These are phyloP conservation scores for Nakazawaea siamensis DNA, from an alignment of 805 yeast genomes.

Conservation along the genomic window DNA sequence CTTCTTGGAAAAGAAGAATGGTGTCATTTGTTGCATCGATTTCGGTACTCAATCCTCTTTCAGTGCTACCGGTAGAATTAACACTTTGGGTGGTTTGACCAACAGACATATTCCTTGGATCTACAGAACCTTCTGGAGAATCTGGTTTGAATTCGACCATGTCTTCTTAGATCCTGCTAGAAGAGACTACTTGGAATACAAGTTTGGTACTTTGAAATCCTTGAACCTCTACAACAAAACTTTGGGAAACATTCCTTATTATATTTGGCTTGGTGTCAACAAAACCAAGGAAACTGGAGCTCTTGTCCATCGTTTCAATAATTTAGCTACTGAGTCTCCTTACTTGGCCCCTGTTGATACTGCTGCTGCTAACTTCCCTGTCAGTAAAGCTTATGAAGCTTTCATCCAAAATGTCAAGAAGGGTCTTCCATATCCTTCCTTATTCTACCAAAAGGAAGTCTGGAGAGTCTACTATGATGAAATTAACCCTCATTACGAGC, in stretches of 20 bases:
- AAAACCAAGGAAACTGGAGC: constrained; percentile 42
- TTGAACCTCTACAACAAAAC: constrained; percentile 55
- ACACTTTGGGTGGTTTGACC: constrained; percentile 67
- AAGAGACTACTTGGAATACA: constrained; percentile 76
- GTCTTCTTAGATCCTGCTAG: constrained; percentile 75
- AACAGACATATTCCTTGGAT: constrained; percentile 73
- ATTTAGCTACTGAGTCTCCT: constrained; percentile 76
- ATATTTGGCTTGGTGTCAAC: constrained; percentile 76
- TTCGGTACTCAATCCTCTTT: constrained; percentile 70
- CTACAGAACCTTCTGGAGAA: constrained; percentile 73
- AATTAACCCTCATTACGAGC: constrained; percentile 54
- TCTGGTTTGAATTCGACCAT: constrained; percentile 82
- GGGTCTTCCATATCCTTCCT: constrained; percentile 70
- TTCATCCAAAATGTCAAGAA: constrained; percentile 53
- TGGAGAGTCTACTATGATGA: constrained; percentile 82
- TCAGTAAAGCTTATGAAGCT: constrained; percentile 71
- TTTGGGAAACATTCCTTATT: constrained; percentile 73
- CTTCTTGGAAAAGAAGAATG: constrained; percentile 41
- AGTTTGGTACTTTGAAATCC: constrained; percentile 74
- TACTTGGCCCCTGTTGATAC: constrained; percentile 50
- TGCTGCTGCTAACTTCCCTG: constrained; percentile 25
- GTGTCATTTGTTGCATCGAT: constrained; percentile 66
- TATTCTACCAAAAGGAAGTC: constrained; percentile 68
- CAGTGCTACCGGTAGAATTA: constrained; percentile 57
- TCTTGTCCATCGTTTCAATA: constrained; percentile 46